Conservation (phyloP, 169 alveolate genomes). For the Eimeria praecox region DNA sequence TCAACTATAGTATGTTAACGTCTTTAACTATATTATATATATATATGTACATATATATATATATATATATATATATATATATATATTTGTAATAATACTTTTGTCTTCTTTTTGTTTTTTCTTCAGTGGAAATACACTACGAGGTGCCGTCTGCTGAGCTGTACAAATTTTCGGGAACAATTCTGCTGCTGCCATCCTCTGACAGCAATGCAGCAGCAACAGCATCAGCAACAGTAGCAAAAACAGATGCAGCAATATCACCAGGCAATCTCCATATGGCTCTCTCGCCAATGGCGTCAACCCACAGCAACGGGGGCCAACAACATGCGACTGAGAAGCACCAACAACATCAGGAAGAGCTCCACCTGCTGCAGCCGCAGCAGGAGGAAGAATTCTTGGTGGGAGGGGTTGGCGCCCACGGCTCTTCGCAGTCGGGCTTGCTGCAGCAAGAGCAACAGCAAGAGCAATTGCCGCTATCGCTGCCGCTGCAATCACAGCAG, state of each 20-base stretch:
- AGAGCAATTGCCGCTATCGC: not conserved
- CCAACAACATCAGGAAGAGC: constrained; percentile 38
- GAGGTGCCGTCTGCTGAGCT: constrained; percentile 88
- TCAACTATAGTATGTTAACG: not conserved
- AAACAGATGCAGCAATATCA: not conserved
- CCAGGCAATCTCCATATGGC: constrained; percentile 11
- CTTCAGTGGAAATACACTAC: constrained; percentile 81
- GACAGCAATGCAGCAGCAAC: not conserved
- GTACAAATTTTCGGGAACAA: constrained; percentile 87
- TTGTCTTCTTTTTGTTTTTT: not conserved
- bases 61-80: no score
- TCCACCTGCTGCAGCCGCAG: not conserved
- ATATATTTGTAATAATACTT: not conserved
- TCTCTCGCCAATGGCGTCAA: constrained; percentile 14
- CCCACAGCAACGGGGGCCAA: constrained; percentile 44
- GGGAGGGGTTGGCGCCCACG: constrained; percentile 2
- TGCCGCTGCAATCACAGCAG: not conserved
- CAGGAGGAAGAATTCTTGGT: not conserved
- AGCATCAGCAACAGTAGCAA: constrained; percentile 20
- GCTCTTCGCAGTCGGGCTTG: not conserved
- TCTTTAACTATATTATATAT: not conserved
- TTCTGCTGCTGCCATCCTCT: constrained; percentile 60
- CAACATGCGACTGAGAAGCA: constrained; percentile 6
- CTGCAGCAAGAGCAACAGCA: constrained; percentile 47
- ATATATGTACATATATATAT: no score